A percentile compares a stretch with the other conserved stretches of the same genome.
Evolutionary conservation across 2,329 filamentous ascomycete species (phyloP).

Genomic region (Stylonectria norvegica): DNA sequence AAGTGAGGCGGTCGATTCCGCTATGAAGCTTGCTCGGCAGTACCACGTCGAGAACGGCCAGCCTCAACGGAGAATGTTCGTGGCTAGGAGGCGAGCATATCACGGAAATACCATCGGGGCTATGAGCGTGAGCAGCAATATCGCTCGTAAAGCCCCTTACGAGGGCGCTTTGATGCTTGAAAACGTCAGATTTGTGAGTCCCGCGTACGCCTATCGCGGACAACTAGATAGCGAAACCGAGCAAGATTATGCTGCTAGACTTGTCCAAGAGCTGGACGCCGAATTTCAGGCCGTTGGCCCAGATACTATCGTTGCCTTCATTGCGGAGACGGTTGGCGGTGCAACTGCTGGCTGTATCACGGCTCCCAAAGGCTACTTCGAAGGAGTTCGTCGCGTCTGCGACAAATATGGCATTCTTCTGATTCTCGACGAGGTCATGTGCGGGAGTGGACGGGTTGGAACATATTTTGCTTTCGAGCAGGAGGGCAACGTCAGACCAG

Average conservation of each 20-base stretch:
- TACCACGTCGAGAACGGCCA: slow-evolving; percentile 42
- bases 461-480: slow-evolving; percentile 61
- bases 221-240: slow-evolving; percentile 50
- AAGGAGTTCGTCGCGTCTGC: slow-evolving; percentile 65
- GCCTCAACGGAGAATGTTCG: slow-evolving; percentile 36
- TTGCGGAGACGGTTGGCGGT: slow-evolving; percentile 71
- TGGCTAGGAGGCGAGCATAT: slow-evolving; percentile 42
- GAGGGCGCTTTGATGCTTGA: slow-evolving; percentile 34
- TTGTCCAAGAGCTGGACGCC: slow-evolving; percentile 62
- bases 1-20: slow-evolving; percentile 44
- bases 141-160: slow-evolving; percentile 57
- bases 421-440: slow-evolving; percentile 79
- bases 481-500: slow-evolving; percentile 52
- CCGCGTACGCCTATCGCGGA: slow-evolving; percentile 64
- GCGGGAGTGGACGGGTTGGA: slow-evolving; percentile 58
- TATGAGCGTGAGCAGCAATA: slow-evolving; percentile 61
- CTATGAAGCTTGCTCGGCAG: slow-evolving; percentile 48
- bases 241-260: slow-evolving; percentile 55
- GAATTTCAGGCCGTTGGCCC: slow-evolving; percentile 64
- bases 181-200: slow-evolving; percentile 59
- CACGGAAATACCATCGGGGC: slow-evolving; percentile 58
- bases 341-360: slow-evolving; percentile 65
- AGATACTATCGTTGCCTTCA: slow-evolving; percentile 65
- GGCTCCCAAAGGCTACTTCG: slow-evolving; percentile 64
- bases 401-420: slow-evolving; percentile 68